Evolutionary conservation across 2,329 filamentous ascomycete genomes (phyloP).

Genomic region (Botrytis elliptica): DNA sequence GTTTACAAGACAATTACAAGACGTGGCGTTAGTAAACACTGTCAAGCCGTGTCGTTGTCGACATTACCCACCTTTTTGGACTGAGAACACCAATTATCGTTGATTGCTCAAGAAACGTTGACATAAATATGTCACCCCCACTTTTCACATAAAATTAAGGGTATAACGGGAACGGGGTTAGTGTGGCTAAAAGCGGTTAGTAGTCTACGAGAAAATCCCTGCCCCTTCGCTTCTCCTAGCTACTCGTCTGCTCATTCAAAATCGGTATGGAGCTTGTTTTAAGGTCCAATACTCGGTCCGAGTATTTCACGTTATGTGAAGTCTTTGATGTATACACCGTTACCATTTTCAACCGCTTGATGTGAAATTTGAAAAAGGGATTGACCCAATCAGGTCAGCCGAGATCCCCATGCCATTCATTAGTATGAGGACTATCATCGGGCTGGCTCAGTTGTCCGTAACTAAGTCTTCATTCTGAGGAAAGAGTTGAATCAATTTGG

Average conservation of each 20-base stretch:
- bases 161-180: neutral
- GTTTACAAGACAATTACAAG: neutral
- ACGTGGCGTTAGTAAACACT: neutral
- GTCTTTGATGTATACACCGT: neutral
- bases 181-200: neutral
- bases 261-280: neutral
- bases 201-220: neutral
- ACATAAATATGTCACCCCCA: neutral
- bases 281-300: neutral
- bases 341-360: neutral
- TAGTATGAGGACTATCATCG: neutral
- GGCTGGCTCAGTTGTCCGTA: neutral
- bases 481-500: neutral
- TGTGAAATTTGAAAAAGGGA: neutral
- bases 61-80: neutral
- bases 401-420: neutral
- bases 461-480: neutral
- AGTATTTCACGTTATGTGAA: too few species aligned
- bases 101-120: neutral
- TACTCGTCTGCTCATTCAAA: neutral
- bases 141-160: neutral
- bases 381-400: neutral
- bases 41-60: neutral
- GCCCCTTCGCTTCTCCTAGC: neutral
- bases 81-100: constrained; percentile 2